Evolutionary conservation across 2,329 filamentous ascomycete genomes (phyloP), one percentile per base, ranked within the genome.

Genomic region (Stachybotrys chlorohalonatus): DNA sequence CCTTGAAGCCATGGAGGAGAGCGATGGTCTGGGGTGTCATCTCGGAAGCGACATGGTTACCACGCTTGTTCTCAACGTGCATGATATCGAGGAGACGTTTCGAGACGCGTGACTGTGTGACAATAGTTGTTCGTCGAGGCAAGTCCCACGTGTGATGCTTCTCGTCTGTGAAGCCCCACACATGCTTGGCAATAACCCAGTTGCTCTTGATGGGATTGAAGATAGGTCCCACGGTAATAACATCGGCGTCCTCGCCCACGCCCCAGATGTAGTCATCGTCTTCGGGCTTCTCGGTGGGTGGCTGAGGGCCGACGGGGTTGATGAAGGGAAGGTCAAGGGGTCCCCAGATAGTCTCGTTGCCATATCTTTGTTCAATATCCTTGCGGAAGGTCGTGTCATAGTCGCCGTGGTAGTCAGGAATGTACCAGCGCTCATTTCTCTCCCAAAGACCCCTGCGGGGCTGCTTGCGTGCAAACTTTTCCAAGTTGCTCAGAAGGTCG

Each of bases 21-120:
- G 87, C 83, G 31, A 86, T 81, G 0, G 86, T 86, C 54, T 87
- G 84, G 1, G 87, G 83, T 57, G 85, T 87, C 87, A 93, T 91
- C 66, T 93, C 89, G 0, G 87, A 88, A 55, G 86, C 87, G 62
- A 92, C 84, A 64, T 90, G 87, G 63, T 87, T 86, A 58, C 87
- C 86, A 13, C 81, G 78, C 58, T 86, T 75, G 53, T 88, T 89
- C 67, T 92, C 89, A 39, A 83, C 78, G 64, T 93, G 87, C 87
- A 92, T 92, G 58, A 85, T 79, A 60, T 89, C 80, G 39, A 93
- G 75, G 2, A 93, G 75, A 31, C 79, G 80, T 65, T 84, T 86
- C 15, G 87, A 91, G 7, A 90, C 74, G 53, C 89, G 83, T 1
- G 86, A 85, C 59, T 90, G 86, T 0, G 88, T 91, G 57, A 90